phyloP scores from a whole-genome alignment of 2,329 filamentous ascomycete genomes.

The Graphium sp. region DNA sequence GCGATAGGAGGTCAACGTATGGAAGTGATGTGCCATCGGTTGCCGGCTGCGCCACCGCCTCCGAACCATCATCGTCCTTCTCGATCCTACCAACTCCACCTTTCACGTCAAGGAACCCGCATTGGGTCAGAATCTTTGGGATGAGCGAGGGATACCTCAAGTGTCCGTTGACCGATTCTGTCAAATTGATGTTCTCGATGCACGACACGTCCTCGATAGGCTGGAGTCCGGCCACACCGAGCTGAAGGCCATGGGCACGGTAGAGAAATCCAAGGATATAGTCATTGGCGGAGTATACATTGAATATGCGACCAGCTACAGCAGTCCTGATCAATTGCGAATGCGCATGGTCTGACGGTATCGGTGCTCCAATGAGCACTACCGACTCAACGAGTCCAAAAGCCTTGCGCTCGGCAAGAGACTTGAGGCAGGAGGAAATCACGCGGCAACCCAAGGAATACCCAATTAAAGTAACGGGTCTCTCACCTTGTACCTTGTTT shows the following conservation, averaged over 20 bases:
- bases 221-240: slow-evolving; percentile 73
- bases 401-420: slow-evolving; percentile 57
- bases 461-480: slow-evolving; percentile 64
- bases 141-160: slow-evolving; percentile 32
- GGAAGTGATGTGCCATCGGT: too few relatives aligned
- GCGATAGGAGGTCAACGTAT: too few relatives aligned
- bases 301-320: slow-evolving; percentile 68
- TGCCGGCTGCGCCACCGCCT: too few relatives aligned
- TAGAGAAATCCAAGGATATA: slow-evolving; percentile 80
- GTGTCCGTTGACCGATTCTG: slow-evolving; percentile 33
- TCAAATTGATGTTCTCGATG: slow-evolving; percentile 39
- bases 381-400: slow-evolving; percentile 77
- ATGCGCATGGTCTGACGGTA: slow-evolving; percentile 51
- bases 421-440: slow-evolving; percentile 67
- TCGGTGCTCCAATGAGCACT: slow-evolving; percentile 67
- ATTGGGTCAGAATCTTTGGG: slow-evolving; percentile 31
- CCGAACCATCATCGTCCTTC: slow-evolving; percentile 31
- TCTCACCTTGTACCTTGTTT: slow-evolving; percentile 66
- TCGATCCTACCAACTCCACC: slow-evolving; percentile 26
- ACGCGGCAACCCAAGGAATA: slow-evolving; percentile 70
- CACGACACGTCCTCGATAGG: slow-evolving; percentile 49
- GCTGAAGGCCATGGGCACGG: slow-evolving; percentile 64
- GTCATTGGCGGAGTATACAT: slow-evolving; percentile 78
- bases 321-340: slow-evolving; percentile 67
- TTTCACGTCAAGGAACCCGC: slow-evolving; percentile 29